Evolutionary conservation across 306 rosid genomes (phyloP).

Genomic region (Nissolia schottii): DNA sequence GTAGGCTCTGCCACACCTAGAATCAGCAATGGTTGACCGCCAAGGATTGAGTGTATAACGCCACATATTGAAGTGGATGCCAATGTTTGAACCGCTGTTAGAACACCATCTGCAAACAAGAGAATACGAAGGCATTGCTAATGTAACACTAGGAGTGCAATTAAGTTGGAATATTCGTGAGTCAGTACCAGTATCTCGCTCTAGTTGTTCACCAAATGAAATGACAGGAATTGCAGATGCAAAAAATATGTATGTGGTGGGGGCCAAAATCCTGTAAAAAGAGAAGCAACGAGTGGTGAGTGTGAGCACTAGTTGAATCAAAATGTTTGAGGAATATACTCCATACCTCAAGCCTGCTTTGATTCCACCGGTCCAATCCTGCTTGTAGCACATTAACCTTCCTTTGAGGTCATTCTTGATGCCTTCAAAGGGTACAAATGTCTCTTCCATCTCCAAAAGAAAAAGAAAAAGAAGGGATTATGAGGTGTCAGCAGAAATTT

Average conservation of each 20-base stretch:
- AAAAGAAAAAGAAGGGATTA: too few relatives aligned
- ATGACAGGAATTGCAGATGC: conserved; percentile 86
- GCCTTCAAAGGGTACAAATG: conserved; percentile 76
- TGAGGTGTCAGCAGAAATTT: background rate
- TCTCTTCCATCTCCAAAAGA: conserved; percentile 84
- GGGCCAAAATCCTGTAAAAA: conserved; percentile 77
- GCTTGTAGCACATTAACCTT: conserved; percentile 83
- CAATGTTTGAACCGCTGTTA: conserved; percentile 93
- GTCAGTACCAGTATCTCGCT: conserved; percentile 63
- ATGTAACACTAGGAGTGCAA: background rate
- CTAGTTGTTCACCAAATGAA: conserved; percentile 83
- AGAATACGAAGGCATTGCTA: background rate
- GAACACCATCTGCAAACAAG: conserved; percentile 59
- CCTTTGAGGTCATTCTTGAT: conserved; percentile 87
- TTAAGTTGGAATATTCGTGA: conserved; percentile 24
- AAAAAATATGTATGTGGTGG: conserved; percentile 82
- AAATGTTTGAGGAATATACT: conserved; percentile 29
- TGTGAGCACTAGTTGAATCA: background rate
- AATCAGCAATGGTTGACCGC: conserved; percentile 91
- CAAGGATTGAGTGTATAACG: conserved; percentile 77
- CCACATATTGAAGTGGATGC: conserved; percentile 89
- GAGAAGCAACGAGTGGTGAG: background rate
- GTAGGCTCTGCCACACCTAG: conserved; percentile 99
- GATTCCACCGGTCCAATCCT: conserved; percentile 80
- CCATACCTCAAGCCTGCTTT: conserved; percentile 72